Conservation (phyloP, 257 asterid species). For the Solanum clarkiae region DNA sequence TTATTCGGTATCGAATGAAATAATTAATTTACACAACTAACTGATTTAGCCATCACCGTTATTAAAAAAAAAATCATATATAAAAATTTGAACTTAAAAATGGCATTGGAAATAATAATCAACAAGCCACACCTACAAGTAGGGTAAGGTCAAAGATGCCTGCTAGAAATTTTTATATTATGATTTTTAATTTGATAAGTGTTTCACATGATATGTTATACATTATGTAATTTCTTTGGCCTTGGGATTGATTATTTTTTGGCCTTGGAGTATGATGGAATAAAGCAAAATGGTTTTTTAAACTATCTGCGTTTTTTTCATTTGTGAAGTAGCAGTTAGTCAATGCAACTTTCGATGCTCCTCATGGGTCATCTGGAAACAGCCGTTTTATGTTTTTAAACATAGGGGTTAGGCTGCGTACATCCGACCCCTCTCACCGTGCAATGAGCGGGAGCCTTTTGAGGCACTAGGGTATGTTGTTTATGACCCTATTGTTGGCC, state of each 20-base stretch:
- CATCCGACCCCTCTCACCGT: no score
- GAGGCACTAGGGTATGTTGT: no score
- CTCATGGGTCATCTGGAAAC: no score
- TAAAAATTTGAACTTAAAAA: neutral
- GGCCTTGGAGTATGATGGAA: no score
- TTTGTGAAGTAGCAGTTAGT: no score
- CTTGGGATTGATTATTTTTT: no score
- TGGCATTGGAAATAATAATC: neutral
- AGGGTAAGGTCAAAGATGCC: neutral
- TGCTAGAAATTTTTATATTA: neutral
- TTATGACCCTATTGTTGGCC: neutral
- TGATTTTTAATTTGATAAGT: neutral
- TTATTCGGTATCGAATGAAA: neutral
- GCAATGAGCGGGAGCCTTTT: no score
- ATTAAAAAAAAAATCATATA: neutral
- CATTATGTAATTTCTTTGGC: neutral
- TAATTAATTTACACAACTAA: neutral
- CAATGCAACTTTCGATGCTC: no score
- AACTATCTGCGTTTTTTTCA: no score
- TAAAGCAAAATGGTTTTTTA: no score
- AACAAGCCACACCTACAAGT: neutral
- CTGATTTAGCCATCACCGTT: accelerated
- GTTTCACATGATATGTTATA: neutral
- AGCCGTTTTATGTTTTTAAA: no score
- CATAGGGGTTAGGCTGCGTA: no score